Evolutionary conservation across 345 rosid species (phyloP).

Genomic region (Citrus maxima): DNA sequence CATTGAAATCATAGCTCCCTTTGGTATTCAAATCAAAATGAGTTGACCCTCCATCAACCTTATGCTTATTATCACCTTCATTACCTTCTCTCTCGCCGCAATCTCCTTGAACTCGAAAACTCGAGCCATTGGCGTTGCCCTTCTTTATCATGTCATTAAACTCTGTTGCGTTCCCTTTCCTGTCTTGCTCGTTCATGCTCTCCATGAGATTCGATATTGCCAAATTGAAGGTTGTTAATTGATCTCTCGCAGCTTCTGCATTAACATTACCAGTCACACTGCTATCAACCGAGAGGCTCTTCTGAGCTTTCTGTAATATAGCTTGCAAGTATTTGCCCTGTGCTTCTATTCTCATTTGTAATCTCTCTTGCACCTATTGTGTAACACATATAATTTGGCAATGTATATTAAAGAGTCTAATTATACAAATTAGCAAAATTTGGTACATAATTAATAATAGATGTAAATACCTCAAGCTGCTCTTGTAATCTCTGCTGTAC

Average conservation of each 20-base stretch:
- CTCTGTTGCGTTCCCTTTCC: constrained; percentile 17
- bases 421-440: background rate
- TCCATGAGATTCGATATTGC: constrained; percentile 42
- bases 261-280: constrained; percentile 18
- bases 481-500: constrained; percentile 57
- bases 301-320: constrained; percentile 75
- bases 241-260: constrained; percentile 27
- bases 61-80: constrained; percentile 22
- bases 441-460: background rate
- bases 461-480: constrained; percentile 60
- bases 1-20: constrained; percentile 34
- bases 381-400: background rate
- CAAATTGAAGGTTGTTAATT: constrained; percentile 41
- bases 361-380: constrained; percentile 59
- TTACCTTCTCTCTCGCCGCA: constrained; percentile 16
- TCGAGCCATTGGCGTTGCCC: constrained; percentile 9
- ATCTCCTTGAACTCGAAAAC: constrained; percentile 22
- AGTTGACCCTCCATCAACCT: constrained; percentile 32
- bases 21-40: constrained; percentile 57
- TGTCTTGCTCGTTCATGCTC: constrained; percentile 25
- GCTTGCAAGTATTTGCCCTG: constrained; percentile 80
- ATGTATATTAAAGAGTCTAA: background rate
- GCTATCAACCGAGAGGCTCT: constrained; percentile 32
- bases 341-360: constrained; percentile 85
- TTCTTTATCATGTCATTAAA: constrained; percentile 13